Percentiles rank a stretch among this genome's conserved stretches.
Evolutionary conservation across 2,329 filamentous ascomycete genomes (phyloP).

Genomic region (Parascedosporium putredinis): DNA sequence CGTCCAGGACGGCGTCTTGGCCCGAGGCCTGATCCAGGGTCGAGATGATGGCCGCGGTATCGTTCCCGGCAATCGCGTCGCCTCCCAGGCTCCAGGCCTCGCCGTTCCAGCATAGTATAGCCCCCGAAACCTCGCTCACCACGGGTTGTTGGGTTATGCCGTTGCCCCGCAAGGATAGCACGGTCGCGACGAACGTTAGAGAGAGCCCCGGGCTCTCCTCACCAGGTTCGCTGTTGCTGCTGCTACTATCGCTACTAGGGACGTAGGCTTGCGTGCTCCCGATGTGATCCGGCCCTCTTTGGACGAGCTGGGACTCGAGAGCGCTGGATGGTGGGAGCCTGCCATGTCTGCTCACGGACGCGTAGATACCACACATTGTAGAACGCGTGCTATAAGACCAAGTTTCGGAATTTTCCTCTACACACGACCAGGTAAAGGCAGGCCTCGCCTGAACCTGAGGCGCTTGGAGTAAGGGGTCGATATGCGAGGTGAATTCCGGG

Average conservation of each 20-base stretch:
- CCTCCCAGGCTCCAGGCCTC: slow-evolving; percentile 75
- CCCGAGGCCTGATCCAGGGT: slow-evolving; percentile 30
- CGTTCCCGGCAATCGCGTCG: slow-evolving; percentile 57
- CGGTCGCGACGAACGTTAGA: slow-evolving; percentile 67
- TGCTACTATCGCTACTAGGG: too few species aligned
- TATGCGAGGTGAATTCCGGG: too few species aligned
- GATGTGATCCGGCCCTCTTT: slow-evolving; percentile 50
- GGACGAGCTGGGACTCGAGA: slow-evolving; percentile 36
- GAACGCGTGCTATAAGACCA: neutral
- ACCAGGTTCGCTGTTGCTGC: too few species aligned
- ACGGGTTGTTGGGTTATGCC: slow-evolving; percentile 65
- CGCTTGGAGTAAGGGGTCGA: too few species aligned
- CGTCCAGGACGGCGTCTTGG: slow-evolving; percentile 32
- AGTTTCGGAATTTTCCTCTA: neutral
- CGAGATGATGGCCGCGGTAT: slow-evolving; percentile 60
- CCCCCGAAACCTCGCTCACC: slow-evolving; percentile 37
- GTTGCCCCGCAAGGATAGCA: slow-evolving; percentile 78
- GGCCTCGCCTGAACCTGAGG: neutral
- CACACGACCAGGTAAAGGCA: too few species aligned
- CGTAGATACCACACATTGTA: slow-evolving; percentile 13
- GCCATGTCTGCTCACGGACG: slow-evolving; percentile 6
- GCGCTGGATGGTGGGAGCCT: neutral
- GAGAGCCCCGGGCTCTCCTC: slow-evolving; percentile 20
- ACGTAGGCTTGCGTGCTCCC: slow-evolving; percentile 27
- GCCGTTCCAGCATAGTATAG: slow-evolving; percentile 90